Percentiles rank a stretch among this genome's conserved stretches.
Evolutionary conservation across 768 basidiomycete species (phyloP).

Genomic region (Auriculariales sp.): DNA sequence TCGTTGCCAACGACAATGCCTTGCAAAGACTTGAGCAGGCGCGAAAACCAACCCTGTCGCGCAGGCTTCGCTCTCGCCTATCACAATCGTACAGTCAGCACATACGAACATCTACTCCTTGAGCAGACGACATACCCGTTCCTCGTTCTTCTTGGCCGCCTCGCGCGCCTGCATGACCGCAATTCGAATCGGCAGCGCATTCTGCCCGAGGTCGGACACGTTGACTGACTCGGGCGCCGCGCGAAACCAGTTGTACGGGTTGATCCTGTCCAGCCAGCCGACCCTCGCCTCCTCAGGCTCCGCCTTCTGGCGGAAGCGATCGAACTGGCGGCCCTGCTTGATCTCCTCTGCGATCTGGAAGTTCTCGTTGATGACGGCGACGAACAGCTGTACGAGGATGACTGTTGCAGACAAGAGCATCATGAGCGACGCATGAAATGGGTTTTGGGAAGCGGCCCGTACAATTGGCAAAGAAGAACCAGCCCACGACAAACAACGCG

Average conservation of each 20-base stretch:
- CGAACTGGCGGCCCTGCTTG: slow-evolving; percentile 62
- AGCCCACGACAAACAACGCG: slow-evolving; percentile 57
- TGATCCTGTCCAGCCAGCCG: slow-evolving; percentile 60
- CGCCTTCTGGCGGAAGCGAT: slow-evolving; percentile 33
- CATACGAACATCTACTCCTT: too few species aligned
- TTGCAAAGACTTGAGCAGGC: background rate
- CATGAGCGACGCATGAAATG: too few species aligned
- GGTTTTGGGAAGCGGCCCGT: slow-evolving; percentile 26
- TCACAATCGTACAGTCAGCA: too few species aligned
- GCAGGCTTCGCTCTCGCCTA: too few species aligned
- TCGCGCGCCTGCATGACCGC: slow-evolving; percentile 37
- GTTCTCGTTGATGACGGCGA: slow-evolving; percentile 94
- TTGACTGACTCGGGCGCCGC: slow-evolving; percentile 58
- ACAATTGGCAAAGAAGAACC: slow-evolving; percentile 93
- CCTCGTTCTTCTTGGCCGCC: background rate
- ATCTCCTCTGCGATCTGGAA: slow-evolving; percentile 85
- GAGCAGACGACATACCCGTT: too few species aligned
- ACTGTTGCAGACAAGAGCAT: slow-evolving; percentile 43
- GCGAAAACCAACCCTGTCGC: background rate
- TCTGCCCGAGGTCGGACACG: slow-evolving; percentile 57
- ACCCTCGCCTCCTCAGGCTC: slow-evolving; percentile 21
- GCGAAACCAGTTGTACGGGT: slow-evolving; percentile 78
- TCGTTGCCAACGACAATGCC: slow-evolving; percentile 2
- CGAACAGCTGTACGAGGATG: slow-evolving; percentile 89
- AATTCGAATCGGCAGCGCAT: slow-evolving; percentile 68